Evolutionary conservation across 2,329 filamentous ascomycete genomes (phyloP).

Genomic region (Ophiostoma tasmaniense): DNA sequence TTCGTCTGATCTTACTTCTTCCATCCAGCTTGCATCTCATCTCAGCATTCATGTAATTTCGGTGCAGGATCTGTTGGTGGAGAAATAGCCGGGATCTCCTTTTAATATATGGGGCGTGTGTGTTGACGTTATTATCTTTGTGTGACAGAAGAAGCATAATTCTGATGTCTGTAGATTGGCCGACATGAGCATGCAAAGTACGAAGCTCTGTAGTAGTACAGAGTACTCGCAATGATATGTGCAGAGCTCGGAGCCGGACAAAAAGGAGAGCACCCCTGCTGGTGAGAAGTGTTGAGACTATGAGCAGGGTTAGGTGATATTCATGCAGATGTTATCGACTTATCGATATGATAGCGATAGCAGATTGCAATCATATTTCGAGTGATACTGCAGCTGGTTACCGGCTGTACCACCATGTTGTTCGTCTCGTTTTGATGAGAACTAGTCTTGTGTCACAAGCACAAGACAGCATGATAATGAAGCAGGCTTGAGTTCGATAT

Average conservation of each 20-base stretch:
- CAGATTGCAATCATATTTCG: neutral
- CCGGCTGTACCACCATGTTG: neutral
- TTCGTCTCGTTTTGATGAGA: neutral
- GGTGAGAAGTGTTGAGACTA: neutral
- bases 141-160: neutral
- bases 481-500: neutral
- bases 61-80: slow-evolving; percentile 14
- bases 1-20: neutral
- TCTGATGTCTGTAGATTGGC: neutral
- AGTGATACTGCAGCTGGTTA: neutral
- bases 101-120: slow-evolving; percentile 12
- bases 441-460: neutral
- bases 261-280: neutral
- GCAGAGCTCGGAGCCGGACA: neutral
- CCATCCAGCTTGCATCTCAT: neutral
- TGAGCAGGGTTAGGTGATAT: neutral
- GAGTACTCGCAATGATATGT: neutral
- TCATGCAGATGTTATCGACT: neutral
- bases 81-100: slow-evolving; percentile 13
- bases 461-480: neutral
- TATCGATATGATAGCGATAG: neutral
- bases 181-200: neutral
- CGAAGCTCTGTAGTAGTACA: too few relatives aligned
- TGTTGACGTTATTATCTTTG: neutral
- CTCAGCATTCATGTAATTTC: slow-evolving; percentile 9